Base-by-base conservation (phyloP, 768 basidiomycete species). In the Suillus fuscotomentosus region DNA sequence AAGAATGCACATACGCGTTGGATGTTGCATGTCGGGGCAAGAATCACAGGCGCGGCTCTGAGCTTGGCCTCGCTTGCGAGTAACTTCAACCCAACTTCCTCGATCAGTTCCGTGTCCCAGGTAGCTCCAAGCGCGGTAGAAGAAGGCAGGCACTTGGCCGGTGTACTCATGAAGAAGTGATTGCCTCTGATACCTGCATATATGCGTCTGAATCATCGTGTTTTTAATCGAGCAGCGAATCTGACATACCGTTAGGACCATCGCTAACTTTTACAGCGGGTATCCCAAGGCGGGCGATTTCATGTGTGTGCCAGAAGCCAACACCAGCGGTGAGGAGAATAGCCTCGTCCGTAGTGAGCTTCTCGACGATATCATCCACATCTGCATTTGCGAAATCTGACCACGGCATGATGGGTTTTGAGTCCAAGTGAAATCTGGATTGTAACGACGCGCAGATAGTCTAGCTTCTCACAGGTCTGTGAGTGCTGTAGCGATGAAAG, bases 21-120 rank as follows among this genome's bases (percentile, higher is more conserved):
- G 59, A 92, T 92, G 72, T 95, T 94, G 72, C 89, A 90, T 0
- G 92, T 94, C 0, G 92, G 93, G 0, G 88, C 93, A 20, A 94
- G 83, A 38, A 92, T 78, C 3, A 91, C 75, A 14, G 88, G 87
- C 11, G 89, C 88, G 2, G 88, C 83, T 53, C 86, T 81, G 56
- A 90, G 79, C 75, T 89, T 92, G 4, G 89, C 87, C 73, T 93
- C 92, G 17, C 80, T 75, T 1, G 90, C 91, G 22, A 93, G 81
- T 20, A 93, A 79, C 70, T 86, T 85, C 48, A 80, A 71, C 3
- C 88, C 91, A 20, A 88, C 83, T 68, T 84, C 75, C 63, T 87
- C 78, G 31, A 94, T 81, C 53, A 92, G 84, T 27, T 85, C 77
- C 1, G 83, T 76, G 70, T 93, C 90, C 80, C 84, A 93, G 3